Base-by-base conservation (phyloP, 192 early-diverging fungal species). In the Coemansia furcata region DNA sequence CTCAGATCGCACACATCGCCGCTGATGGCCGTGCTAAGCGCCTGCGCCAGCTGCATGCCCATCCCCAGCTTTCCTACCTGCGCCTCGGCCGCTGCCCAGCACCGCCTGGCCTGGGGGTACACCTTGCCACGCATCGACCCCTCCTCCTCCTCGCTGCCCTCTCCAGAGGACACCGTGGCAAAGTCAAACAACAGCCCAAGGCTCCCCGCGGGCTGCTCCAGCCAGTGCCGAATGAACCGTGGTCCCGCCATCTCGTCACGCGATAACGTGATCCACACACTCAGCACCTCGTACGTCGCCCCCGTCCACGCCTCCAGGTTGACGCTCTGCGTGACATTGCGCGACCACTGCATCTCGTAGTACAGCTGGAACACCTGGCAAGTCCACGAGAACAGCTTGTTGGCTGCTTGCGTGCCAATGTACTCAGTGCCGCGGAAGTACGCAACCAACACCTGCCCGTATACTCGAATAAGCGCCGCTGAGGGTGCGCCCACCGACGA, bases 221-320 rank as follows among this genome's bases (percentile, higher is more conserved):
- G 68, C 78, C 78, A 75, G 38, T 65, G 64, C 33, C 66, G 66
- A 14, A 77, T 71, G 67, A 82, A 82, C 52, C 70, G 71, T 2
- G 74, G 67, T 1, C 74, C 71, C 14, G 55, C 68, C 2, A 14
- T 38, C 36, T 32, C 54, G 44, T 73, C 73, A 7, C 64, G 66
- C 11, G 79, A 67, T 35, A 81, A 62, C 10, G 47, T 49, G 3
- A 71, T 64, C 79, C 79, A 81, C 49, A 57, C 39, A 32, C 60
- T 65, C 33, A 81, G 47, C 2, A 71, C 68, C 50, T 76, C 79
- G 19, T 67, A 66, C 0, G 71, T 66, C 4, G 74, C 66, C 46
- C 54, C 59, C 32, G 29, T 29, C 62, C 57, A 75, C 11, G 14
- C 26, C 17, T 19, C 21, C 14, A 33, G 17, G 38, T n/a, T 35